Base-by-base conservation (phyloP, 805 yeast genomes). In the Schwanniomyces vanrijiae region DNA sequence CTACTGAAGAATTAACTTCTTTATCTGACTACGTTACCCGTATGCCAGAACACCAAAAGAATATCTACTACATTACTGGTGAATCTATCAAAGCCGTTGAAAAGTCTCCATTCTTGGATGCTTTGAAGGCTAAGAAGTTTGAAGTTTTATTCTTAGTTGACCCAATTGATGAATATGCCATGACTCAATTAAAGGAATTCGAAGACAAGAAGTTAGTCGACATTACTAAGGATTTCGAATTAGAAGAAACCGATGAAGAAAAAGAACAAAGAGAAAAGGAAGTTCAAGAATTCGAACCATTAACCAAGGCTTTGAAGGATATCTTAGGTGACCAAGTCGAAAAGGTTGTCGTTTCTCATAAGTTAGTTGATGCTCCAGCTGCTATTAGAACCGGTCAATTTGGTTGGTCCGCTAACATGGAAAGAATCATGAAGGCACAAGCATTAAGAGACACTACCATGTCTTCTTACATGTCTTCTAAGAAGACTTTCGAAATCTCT, bases 351-450 rank as follows among this genome's bases (percentile, higher is more conserved):
- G 97, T 94, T 57, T 90, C 98, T 57, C 95, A 92, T 80, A 90
- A 90, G 78, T 84, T 94, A 69, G 90, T 91, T 64, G 97, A 91
- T 68, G 91, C 98, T 49, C 99, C 99, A 75, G 99, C 99, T 73
- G 99, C 99, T 62, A 94, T 94, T 73, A 90, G 99, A 84, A 94
- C 99, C 61, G 98, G 97, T 61, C 98, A 94, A 81, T 94, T 94
- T 75, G 99, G 99, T 74, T 94, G 99, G 99, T 94, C 99, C 60
- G 99, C 99, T 67, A 94, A 94, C 83, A 94, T 94, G 99, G 99
- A 94, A 83, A 92, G 99, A 87, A 94, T 94, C 83, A 94, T 94
- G 99, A 94, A 94, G 83, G 99, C 99, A 54, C 99, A 94, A 82
- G 99, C 99, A 63, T 81, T 94, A 66, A 90, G 98, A 81, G 99